Evolutionary conservation across 345 rosid genomes (phyloP).

Genomic region (Trapa bicornis): DNA sequence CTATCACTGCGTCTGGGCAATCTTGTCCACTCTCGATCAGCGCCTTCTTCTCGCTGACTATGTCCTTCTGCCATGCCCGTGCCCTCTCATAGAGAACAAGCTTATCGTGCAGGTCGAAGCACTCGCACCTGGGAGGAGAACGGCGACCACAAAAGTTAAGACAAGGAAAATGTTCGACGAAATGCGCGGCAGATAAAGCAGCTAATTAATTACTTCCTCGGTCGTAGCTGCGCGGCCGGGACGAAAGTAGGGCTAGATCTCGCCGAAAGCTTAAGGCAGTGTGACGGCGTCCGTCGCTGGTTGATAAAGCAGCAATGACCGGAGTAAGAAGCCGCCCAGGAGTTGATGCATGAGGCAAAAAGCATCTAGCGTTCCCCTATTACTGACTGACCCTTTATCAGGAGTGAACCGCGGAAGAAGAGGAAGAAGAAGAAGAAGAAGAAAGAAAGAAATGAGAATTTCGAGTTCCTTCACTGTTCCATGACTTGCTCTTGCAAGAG

Average conservation of each 20-base stretch:
- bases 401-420: background rate
- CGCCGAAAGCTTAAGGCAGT: background rate
- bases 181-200: background rate
- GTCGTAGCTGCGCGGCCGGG: background rate
- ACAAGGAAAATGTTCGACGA: background rate
- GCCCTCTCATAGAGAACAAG: slow-evolving; percentile 57
- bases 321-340: background rate
- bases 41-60: slow-evolving; percentile 46
- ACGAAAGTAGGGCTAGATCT: background rate
- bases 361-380: background rate
- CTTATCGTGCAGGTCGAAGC: slow-evolving; percentile 48
- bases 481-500: too few species aligned
- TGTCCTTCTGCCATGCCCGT: slow-evolving; percentile 61
- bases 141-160: background rate
- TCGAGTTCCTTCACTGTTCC: too few species aligned
- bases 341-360: background rate
- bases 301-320: background rate
- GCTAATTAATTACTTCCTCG: background rate
- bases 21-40: slow-evolving; percentile 38
- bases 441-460: background rate
- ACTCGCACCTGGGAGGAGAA: slow-evolving; percentile 37
- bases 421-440: background rate
- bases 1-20: slow-evolving; percentile 53
- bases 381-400: background rate
- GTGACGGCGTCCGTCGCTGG: background rate